Evolutionary conservation across 148 eudicot genomes (phyloP).

Genomic region (Chenopodium quinoa): DNA sequence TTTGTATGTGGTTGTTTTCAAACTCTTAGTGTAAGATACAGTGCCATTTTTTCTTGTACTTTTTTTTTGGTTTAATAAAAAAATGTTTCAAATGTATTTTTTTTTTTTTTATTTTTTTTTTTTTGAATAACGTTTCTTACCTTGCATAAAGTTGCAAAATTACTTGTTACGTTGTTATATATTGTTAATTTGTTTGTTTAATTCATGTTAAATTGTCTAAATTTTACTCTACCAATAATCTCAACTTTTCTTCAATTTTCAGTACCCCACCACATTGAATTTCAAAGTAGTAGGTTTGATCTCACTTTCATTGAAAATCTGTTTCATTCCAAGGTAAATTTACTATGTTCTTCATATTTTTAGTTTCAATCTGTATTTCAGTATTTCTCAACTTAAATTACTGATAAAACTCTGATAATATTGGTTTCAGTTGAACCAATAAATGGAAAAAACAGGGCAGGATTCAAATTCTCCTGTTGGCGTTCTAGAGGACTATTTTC

Average conservation of each 20-base stretch:
- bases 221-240: constrained; percentile 16
- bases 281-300: background rate
- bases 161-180: constrained; percentile 1
- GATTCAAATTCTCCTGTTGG: constrained; percentile 60
- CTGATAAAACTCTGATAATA: background rate
- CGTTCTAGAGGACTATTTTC: constrained; percentile 67
- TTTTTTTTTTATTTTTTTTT: background rate
- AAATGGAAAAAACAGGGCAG: constrained; percentile 45
- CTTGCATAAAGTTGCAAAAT: constrained; percentile 21
- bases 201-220: background rate
- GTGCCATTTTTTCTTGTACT: background rate
- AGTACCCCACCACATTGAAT: constrained; percentile 16
- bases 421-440: background rate
- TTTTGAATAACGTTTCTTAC: constrained; percentile 7
- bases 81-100: background rate
- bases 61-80: no score
- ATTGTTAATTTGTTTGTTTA: background rate
- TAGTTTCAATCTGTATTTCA: background rate
- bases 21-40: background rate
- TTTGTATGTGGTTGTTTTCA: no score
- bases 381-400: background rate
- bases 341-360: no score
- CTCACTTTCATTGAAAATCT: constrained; percentile 15
- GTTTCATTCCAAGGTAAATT: background rate
- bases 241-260: constrained; percentile 10